phyloP scores from a whole-genome alignment of 139 green algal genomes.

The Tetraselmis striata region DNA sequence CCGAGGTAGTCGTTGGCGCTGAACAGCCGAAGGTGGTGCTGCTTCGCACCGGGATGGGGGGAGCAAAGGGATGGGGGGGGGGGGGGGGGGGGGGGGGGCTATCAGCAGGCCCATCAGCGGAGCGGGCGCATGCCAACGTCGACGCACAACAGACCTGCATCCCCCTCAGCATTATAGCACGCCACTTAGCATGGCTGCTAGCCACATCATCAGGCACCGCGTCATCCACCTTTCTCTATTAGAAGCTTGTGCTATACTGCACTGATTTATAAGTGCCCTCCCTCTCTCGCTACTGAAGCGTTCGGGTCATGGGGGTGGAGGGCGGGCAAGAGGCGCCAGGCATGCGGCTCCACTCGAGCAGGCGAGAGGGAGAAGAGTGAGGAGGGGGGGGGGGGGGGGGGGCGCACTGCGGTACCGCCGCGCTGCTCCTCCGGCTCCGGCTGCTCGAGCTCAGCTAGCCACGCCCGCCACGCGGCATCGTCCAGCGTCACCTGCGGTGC shows the following conservation, averaged over 20 bases:
- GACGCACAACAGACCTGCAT: not conserved
- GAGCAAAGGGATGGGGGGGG: too few relatives aligned
- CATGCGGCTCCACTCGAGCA: too few relatives aligned
- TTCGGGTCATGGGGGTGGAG: too few relatives aligned
- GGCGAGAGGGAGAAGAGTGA: not conserved
- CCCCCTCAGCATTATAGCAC: too few relatives aligned
- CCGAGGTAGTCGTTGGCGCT: constrained; percentile 93
- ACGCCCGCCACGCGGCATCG: not conserved
- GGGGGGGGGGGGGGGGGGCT: not conserved
- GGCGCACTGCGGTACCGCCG: not conserved
- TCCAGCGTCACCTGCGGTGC: not conserved
- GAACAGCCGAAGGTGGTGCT: constrained; percentile 59
- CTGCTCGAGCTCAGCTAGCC: not conserved
- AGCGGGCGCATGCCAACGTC: not conserved
- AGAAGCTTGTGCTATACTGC: too few relatives aligned
- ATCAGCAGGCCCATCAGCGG: not conserved
- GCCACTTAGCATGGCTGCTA: too few relatives aligned
- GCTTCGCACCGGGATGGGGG: too few relatives aligned
- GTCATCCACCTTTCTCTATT: too few relatives aligned
- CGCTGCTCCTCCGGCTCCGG: not conserved
- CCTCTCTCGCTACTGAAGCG: too few relatives aligned
- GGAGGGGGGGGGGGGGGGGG: too few relatives aligned
- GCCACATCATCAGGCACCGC: too few relatives aligned
- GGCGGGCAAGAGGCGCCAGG: constrained; percentile 23
- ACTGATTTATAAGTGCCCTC: too few relatives aligned